phyloP scores from a whole-genome alignment of 1,139 yeast genomes.

The Meyerozyma athensensis region DNA sequence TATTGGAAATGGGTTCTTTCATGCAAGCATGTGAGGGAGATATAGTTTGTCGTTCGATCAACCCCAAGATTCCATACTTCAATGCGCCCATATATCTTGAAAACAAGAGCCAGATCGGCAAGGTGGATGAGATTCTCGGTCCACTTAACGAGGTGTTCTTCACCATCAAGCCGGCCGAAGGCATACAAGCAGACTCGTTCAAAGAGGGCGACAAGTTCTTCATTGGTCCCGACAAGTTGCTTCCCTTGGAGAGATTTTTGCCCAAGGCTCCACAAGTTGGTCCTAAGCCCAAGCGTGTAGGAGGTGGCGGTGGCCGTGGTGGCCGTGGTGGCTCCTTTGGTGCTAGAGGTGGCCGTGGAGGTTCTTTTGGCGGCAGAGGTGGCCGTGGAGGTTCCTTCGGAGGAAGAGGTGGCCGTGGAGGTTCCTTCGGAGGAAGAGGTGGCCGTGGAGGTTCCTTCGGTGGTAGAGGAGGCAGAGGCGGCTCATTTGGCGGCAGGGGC shows the following conservation, averaged over 20 bases:
- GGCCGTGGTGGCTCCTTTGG: slow-evolving; percentile 25
- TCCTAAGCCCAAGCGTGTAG: slow-evolving; percentile 73
- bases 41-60: slow-evolving; percentile 91
- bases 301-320: slow-evolving; percentile 38
- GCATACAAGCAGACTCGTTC: slow-evolving; percentile 90
- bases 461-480: slow-evolving; percentile 40
- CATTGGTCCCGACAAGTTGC: slow-evolving; percentile 91
- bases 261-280: slow-evolving; percentile 85
- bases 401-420: slow-evolving; percentile 27
- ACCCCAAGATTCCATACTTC: slow-evolving; percentile 93
- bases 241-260: slow-evolving; percentile 92
- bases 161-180: slow-evolving; percentile 94
- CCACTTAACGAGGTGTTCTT: slow-evolving; percentile 95
- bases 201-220: slow-evolving; percentile 93
- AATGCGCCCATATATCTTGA: slow-evolving; percentile 97
- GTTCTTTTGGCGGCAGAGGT: slow-evolving; percentile 38
- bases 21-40: slow-evolving; percentile 95
- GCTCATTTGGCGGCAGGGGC: too few species aligned
- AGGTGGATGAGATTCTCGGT: slow-evolving; percentile 96
- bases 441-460: slow-evolving; percentile 39
- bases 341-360: slow-evolving; percentile 45
- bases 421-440: slow-evolving; percentile 11
- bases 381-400: slow-evolving; percentile 37
- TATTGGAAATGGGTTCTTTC: slow-evolving; percentile 91
- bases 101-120: slow-evolving; percentile 92